These are phyloP conservation scores for Simmondsia chinensis DNA, from an alignment of 148 eudicot species.

Conservation along the genomic window DNA sequence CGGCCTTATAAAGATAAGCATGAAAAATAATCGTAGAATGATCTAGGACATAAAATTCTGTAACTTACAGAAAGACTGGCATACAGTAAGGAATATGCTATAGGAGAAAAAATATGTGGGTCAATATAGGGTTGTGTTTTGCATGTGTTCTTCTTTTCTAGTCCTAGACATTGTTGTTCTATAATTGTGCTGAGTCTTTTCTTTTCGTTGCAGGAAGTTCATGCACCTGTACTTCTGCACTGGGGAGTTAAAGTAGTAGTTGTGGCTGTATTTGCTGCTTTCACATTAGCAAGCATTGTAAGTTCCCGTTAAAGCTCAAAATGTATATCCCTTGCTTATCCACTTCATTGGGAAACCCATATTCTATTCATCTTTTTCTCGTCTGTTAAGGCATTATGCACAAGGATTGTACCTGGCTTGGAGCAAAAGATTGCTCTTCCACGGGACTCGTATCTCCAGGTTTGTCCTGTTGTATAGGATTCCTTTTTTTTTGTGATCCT, in stretches of 20 bases:
- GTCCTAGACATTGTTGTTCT: too few species aligned
- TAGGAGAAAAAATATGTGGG: too few species aligned
- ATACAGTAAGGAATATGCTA: too few species aligned
- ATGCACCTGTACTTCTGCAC: conserved; percentile 36
- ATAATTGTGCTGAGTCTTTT: background rate
- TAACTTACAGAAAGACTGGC: too few species aligned
- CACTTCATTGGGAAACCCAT: background rate
- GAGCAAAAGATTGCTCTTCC: conserved; percentile 66
- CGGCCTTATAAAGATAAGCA: too few species aligned
- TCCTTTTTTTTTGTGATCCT: background rate
- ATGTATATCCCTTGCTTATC: too few species aligned
- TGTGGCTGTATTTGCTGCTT: conserved; percentile 34
- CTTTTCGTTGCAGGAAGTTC: conserved; percentile 33
- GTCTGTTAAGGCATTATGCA: conserved; percentile 36
- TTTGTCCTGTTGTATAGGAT: conserved; percentile 6
- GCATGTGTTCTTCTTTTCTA: too few species aligned
- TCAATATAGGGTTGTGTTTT: too few species aligned
- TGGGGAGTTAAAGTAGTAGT: conserved; percentile 47
- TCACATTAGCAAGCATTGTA: conserved; percentile 51
- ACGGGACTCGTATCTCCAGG: conserved; percentile 69
- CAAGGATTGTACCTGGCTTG: conserved; percentile 54
- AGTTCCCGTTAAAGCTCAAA: conserved; percentile 16
- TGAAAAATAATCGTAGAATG: too few species aligned
- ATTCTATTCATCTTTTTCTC: conserved; percentile 1
- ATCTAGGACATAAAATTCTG: too few species aligned